Conservation (phyloP, 1,139 yeast species). For the Eremothecium coryli region DNA sequence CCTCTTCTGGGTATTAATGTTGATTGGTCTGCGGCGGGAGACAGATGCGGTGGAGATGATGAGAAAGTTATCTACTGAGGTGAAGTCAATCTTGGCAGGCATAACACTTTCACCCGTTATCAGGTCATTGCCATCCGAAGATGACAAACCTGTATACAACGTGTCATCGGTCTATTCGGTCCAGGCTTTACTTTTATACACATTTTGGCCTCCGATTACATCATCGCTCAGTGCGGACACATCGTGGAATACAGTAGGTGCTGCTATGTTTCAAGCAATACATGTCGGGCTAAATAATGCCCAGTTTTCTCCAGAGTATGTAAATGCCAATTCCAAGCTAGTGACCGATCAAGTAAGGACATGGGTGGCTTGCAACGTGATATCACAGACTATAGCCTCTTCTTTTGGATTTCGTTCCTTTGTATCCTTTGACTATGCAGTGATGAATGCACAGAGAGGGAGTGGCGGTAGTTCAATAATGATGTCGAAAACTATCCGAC, state of each 20-base stretch:
- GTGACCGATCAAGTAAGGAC: constrained; percentile 74
- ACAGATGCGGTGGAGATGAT: constrained; percentile 33
- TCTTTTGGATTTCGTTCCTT: constrained; percentile 93
- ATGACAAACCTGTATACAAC: constrained; percentile 71
- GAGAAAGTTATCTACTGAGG: constrained; percentile 54
- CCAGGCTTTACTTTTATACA: constrained; percentile 79
- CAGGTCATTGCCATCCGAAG: constrained; percentile 64
- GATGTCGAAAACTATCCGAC: constrained; percentile 30
- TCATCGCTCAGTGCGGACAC: constrained; percentile 92
- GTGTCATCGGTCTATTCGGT: constrained; percentile 92
- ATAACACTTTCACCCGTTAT: constrained; percentile 86
- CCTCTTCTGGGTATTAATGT: constrained; percentile 87
- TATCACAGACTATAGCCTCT: constrained; percentile 81
- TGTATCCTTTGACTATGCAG: constrained; percentile 71
- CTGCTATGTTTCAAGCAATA: constrained; percentile 85
- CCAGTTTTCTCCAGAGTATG: constrained; percentile 47
- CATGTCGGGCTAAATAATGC: constrained; percentile 83
- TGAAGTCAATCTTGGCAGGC: constrained; percentile 73
- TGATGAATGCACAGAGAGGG: constrained; percentile 31
- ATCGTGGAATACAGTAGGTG: constrained; percentile 89
- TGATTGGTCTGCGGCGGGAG: constrained; percentile 59
- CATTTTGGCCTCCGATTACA: constrained; percentile 94
- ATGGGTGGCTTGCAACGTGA: constrained; percentile 89
- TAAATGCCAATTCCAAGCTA: constrained; percentile 39
- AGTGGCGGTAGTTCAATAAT: constrained; percentile 9